Evolutionary conservation across 2,329 filamentous ascomycete species (phyloP).

Genomic region (Trichoderma cornu-damae): DNA sequence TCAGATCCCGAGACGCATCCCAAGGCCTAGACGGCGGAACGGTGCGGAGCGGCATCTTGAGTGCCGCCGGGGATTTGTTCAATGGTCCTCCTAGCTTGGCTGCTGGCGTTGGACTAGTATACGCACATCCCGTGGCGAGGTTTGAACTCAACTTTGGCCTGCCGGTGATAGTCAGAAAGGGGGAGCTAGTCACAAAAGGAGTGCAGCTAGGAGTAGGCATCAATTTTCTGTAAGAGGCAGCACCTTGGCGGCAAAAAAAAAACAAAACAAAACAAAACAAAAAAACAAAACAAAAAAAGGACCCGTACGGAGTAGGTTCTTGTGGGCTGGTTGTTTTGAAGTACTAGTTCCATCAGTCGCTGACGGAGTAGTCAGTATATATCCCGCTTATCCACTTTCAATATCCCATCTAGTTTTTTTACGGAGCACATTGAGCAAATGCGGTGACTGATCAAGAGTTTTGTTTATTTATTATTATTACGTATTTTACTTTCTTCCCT

Average conservation of each 20-base stretch:
- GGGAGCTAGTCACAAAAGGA: constrained; percentile 86
- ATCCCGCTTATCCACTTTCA: constrained; percentile 2
- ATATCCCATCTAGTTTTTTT: background rate
- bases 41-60: constrained; percentile 50
- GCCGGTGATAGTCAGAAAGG: constrained; percentile 72
- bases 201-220: constrained; percentile 94
- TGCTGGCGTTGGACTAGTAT: constrained; percentile 85
- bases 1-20: constrained; percentile 41
- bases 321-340: background rate
- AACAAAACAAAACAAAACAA: background rate
- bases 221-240: constrained; percentile 68
- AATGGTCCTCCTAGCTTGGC: constrained; percentile 78
- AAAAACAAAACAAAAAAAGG: background rate
- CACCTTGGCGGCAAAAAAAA: background rate
- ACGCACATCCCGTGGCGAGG: constrained; percentile 85
- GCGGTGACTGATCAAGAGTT: background rate
- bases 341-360: background rate
- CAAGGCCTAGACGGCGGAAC: constrained; percentile 37
- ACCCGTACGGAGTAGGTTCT: background rate
- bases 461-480: too few species aligned
- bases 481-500: too few species aligned
- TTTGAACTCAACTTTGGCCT: constrained; percentile 96
- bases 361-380: background rate
- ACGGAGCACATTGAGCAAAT: background rate
- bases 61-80: constrained; percentile 63